Evolutionary conservation across 2,329 filamentous ascomycete species (phyloP), one percentile per base, ranked within the genome.

Genomic region (Colletotrichum nymphaeae): DNA sequence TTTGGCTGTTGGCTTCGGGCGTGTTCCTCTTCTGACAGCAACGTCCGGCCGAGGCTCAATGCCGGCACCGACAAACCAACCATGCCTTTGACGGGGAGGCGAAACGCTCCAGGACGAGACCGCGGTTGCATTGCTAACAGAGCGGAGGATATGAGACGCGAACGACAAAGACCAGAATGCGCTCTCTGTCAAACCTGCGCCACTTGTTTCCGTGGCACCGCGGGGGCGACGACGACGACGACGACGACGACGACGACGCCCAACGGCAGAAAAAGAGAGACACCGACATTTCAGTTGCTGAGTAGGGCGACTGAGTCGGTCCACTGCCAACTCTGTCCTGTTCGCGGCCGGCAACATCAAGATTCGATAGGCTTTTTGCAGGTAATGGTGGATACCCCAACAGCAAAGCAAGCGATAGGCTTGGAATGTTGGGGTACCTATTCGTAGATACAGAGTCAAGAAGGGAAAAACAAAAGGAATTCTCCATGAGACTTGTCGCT

Each of bases 31-130:
- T 73, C 58, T 63, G 60, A 70, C 67, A 59, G 30, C 70, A 60
- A 56, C 53, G n/a, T 60, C 70, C 70, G 70, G 66, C 70, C 55
- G 67, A 73, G 67, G 70, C 56, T 69, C 58, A 14, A 63, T 58
- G n/a, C 49, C 37, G 62, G 24, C 30, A 26, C 59, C 46, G 70
- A 46, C 49, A 19, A 42, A n/a, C 8, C 26, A n/a, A 46, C 26
- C 24, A 49, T 56, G 64, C 52, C 65, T 49, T 68, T 53, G 59
- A 53, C 37, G 35, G 67, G 42, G 64, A 56, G 65, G 70, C 70
- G 59, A 69, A 73, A 69, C 59, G 24, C 67, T 28, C 32, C 52
- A 53, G 22, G 65, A n/a, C 30, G 46, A 57, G 12, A 42, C 57
- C 37, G 42, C 53, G 66, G 59, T 46, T 59, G 59, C 59, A 42